Evolutionary conservation across 139 green algal species (phyloP).

Genomic region (Limnomonas spitsbergensis): DNA sequence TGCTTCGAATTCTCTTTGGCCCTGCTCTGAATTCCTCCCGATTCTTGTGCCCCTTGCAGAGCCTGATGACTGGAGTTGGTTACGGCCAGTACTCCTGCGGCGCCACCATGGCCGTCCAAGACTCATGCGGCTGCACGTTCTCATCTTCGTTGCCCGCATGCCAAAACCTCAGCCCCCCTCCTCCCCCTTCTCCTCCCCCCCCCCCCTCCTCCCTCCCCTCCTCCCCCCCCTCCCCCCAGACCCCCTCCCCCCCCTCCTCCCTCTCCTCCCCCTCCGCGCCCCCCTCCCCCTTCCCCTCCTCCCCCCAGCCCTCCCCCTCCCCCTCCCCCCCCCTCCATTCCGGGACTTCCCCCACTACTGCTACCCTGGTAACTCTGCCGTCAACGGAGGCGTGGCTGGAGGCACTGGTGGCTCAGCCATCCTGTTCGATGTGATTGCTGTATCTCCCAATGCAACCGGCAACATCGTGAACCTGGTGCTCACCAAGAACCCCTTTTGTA

Average conservation of each 20-base stretch:
- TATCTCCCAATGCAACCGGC: too few species aligned
- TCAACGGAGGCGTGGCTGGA: neutral
- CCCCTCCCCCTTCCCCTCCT: neutral
- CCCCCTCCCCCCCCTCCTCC: neutral
- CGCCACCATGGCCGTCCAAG: neutral
- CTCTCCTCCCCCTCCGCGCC: neutral
- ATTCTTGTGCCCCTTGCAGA: neutral
- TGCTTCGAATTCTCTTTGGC: too few species aligned
- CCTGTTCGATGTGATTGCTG: too few species aligned
- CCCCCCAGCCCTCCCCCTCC: neutral
- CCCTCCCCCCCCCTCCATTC: neutral
- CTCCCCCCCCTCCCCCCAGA: neutral
- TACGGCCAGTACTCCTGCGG: neutral
- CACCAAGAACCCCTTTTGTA: too few species aligned
- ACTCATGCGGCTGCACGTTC: neutral
- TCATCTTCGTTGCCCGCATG: neutral
- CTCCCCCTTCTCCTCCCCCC: neutral
- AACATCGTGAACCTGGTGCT: too few species aligned
- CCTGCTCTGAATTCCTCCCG: too few species aligned
- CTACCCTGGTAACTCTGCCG: constrained; percentile 8
- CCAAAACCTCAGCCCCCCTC: neutral
- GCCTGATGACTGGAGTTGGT: neutral
- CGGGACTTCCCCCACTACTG: neutral
- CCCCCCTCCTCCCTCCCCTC: neutral
- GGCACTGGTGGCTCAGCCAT: too few species aligned